Conservation (phyloP, 2,329 filamentous ascomycete genomes). For the Pseudogymnoascus sp. region DNA sequence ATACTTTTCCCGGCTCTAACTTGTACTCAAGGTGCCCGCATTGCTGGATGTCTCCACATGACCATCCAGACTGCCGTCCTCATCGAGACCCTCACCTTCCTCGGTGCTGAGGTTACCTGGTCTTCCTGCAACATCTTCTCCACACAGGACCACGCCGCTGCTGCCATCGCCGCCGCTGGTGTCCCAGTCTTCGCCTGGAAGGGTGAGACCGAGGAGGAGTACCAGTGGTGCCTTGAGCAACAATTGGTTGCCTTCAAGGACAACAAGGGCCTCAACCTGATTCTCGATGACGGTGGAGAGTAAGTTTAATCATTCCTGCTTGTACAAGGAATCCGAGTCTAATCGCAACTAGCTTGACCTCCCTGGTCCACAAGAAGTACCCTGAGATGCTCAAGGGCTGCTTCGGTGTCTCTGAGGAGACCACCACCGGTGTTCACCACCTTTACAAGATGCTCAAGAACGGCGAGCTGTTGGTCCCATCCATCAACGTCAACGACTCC, state of each 20-base stretch:
- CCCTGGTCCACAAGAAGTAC: constrained; percentile 96
- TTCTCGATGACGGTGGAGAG: constrained; percentile 97
- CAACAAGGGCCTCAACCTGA: constrained; percentile 92
- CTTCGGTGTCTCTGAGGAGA: constrained; percentile 99
- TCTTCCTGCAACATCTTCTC: constrained; percentile 99
- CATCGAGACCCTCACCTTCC: constrained; percentile 90
- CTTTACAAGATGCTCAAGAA: constrained; percentile 97
- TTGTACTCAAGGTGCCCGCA: constrained; percentile 57
- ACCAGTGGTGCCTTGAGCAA: constrained; percentile 99
- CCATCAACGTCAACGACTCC: constrained; percentile 99
- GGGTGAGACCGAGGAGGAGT: constrained; percentile 96
- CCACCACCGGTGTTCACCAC: constrained; percentile 98
- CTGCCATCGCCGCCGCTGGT: constrained; percentile 89
- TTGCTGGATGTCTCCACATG: constrained; percentile 98
- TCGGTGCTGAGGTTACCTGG: constrained; percentile 98
- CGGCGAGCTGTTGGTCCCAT: constrained; percentile 77
- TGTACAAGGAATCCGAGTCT: not conserved
- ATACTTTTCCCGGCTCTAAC: constrained; percentile 7
- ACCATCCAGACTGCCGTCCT: constrained; percentile 99
- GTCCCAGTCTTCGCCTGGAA: constrained; percentile 76
- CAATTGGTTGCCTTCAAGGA: constrained; percentile 96
- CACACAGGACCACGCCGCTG: constrained; percentile 96
- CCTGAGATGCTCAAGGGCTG: constrained; percentile 96
- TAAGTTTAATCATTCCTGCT: not conserved
- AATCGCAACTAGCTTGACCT: constrained; percentile 54